Evolutionary conservation across 495 filamentous ascomycete species (phyloP).

Genomic region (Aspergillus bertholletiae): DNA sequence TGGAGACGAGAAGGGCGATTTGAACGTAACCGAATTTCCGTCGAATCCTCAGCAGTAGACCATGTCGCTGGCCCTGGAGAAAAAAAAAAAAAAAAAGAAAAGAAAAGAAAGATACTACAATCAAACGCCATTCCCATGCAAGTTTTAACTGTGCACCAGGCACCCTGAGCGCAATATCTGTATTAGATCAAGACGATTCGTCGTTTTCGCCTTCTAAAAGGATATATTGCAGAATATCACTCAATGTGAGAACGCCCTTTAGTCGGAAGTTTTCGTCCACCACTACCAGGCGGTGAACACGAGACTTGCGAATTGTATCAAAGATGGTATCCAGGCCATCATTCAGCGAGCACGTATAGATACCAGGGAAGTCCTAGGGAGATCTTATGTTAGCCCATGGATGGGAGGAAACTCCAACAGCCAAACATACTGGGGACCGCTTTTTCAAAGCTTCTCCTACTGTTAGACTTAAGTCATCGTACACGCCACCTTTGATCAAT

Average conservation of each 20-base stretch:
- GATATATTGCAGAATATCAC: conserved; percentile 94
- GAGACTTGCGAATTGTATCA: conserved; percentile 90
- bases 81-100: background rate
- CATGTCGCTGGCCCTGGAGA: background rate
- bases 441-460: conserved; percentile 90
- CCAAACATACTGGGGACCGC: conserved; percentile 62
- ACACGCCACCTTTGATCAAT: conserved; percentile 87
- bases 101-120: no score
- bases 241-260: conserved; percentile 86
- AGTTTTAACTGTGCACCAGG: conserved; percentile 25
- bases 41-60: background rate
- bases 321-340: conserved; percentile 95
- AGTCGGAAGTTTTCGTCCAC: conserved; percentile 84
- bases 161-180: background rate
- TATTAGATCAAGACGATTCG: conserved; percentile 31
- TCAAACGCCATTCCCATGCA: conserved; percentile 41
- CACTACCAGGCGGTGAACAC: conserved; percentile 89
- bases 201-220: conserved; percentile 75
- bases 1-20: conserved; percentile 1
- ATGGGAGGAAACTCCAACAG: background rate
- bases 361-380: conserved; percentile 81
- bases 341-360: conserved; percentile 91
- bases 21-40: background rate
- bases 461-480: conserved; percentile 82
- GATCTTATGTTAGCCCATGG: background rate